phyloP scores from a whole-genome alignment of 495 filamentous ascomycete genomes.

The Xylaria acuta region DNA sequence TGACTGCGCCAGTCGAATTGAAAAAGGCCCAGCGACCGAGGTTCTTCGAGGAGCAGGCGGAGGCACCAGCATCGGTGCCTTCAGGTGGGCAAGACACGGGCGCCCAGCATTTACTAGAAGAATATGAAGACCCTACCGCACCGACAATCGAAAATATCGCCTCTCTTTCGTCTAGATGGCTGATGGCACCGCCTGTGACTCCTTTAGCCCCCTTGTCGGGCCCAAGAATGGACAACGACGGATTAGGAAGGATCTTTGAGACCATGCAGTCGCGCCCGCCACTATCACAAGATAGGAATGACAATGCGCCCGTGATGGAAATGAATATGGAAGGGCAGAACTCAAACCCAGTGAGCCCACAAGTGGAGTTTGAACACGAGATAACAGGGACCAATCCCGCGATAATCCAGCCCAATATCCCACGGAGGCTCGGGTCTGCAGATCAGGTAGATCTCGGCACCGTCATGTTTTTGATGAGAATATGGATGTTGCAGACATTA shows the following conservation, averaged over 20 bases:
- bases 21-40: conserved; percentile 12
- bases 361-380: background rate
- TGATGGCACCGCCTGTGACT: conserved; percentile 17
- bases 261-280: background rate
- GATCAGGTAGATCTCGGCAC: conserved; percentile 21
- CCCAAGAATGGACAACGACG: background rate
- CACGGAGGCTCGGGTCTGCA: background rate
- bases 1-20: conserved; percentile 34
- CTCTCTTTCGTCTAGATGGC: conserved; percentile 17
- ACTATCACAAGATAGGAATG: background rate
- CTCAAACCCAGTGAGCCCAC: background rate
- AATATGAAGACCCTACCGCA: conserved; percentile 9
- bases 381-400: background rate
- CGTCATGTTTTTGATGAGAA: conserved; percentile 21
- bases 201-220: background rate
- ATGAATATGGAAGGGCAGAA: background rate
- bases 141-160: conserved; percentile 22
- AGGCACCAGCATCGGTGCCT: background rate
- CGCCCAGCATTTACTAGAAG: conserved; percentile 6
- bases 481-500: conserved; percentile 24
- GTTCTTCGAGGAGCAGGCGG: conserved; percentile 7
- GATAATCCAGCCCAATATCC: background rate
- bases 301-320: background rate
- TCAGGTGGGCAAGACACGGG: background rate
- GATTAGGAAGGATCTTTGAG: background rate